Evolutionary conservation across 441 rosid genomes (phyloP), one percentile per base, ranked within the genome.

Genomic region (Croton setiger): DNA sequence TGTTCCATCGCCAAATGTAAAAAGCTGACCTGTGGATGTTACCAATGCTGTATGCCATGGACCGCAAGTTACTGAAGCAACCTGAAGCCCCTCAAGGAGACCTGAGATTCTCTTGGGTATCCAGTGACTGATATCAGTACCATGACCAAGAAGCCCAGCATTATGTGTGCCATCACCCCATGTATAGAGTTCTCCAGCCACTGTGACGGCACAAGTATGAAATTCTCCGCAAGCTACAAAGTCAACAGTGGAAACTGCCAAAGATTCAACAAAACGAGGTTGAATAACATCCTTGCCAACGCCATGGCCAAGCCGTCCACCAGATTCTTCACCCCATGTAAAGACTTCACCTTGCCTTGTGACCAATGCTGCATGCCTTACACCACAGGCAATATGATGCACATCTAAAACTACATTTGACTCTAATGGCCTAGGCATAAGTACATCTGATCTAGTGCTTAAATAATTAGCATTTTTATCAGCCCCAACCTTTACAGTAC

Each of bases 291-390:
- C 92, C 78, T 81, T 89, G 53, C 87, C 92, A 71, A 81, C 85
- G 39, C 97, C 98, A 81, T 91, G 97, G 77, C 98, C 98, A 63
- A 94, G 98, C 72, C 92, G 78, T 59, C 98, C 98, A 69, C 97
- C 97, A 13, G 96, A 91, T 78, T 87, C 98, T 78, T 90, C 96
- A 51, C 98, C 98, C 98, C 98, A 94, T 36, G 97, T 89, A 77
- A 94, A 91, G 68, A 91, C 82, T 71, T 94, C 98, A 64, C 98
- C 98, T 76, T 94, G 97, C 72, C 86, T 88, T 55, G 98, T 88
- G 63, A 94, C 96, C 18, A 94, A 60, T 53, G 97, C 96, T 73
- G 97, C 92, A 73, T 94, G 97, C 78, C 81, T 90, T 57, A 88
- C 97, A 63, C 98, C 98, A 75, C 97, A 90, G 31, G 97, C 87